Percentiles rank a stretch among this genome's conserved stretches.
These are phyloP conservation scores for Hemisphaericaspora lyxosophila DNA, from an alignment of 1,139 yeast species.

Conservation along the genomic window DNA sequence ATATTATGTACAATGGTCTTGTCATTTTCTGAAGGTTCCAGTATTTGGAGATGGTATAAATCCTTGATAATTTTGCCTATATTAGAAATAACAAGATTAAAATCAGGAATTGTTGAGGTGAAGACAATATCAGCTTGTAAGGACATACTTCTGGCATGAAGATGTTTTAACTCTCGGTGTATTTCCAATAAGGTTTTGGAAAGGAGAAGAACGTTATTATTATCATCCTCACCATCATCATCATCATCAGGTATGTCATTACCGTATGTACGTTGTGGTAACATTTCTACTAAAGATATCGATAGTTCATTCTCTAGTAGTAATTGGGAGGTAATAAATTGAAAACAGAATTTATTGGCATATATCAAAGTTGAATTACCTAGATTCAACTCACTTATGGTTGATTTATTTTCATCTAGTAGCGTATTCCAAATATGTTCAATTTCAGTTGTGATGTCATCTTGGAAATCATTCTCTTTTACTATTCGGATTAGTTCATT, in stretches of 20 bases:
- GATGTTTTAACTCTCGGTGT: too few relatives aligned
- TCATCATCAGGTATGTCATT: too few relatives aligned
- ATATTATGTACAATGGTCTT: background rate
- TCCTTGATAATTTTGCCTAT: background rate
- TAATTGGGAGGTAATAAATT: background rate
- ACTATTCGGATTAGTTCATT: too few relatives aligned
- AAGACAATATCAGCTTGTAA: too few relatives aligned
- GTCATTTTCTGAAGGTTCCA: background rate
- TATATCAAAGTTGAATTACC: background rate
- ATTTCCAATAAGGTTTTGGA: too few relatives aligned
- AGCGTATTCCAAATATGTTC: background rate
- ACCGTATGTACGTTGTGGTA: too few relatives aligned
- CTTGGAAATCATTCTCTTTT: slow-evolving; percentile 1
- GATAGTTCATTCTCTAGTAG: background rate
- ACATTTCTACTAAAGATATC: background rate
- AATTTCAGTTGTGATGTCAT: background rate
- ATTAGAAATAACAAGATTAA: background rate
- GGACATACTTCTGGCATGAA: too few relatives aligned
- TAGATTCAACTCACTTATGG: background rate
- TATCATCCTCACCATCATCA: background rate
- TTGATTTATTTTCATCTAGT: background rate
- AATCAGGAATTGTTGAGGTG: too few relatives aligned
- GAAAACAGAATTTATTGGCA: background rate
- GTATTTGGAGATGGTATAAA: background rate
- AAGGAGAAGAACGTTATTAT: background rate